Percentiles rank a stretch among this genome's conserved stretches.
These are phyloP conservation scores for Stachybotrys chartarum DNA, from an alignment of 2,329 filamentous ascomycete species.

Conservation along the genomic window DNA sequence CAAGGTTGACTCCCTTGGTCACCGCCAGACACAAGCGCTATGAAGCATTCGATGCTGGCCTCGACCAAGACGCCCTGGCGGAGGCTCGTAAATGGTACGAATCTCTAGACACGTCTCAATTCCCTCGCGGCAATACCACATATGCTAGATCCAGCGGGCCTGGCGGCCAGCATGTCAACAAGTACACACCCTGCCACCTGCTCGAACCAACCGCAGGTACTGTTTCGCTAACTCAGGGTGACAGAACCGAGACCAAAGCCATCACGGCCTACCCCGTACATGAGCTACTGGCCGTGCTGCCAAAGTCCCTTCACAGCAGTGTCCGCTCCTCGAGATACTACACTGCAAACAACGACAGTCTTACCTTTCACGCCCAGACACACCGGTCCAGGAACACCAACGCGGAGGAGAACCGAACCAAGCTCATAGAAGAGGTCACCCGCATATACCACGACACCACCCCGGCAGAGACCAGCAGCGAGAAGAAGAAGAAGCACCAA, in stretches of 20 bases:
- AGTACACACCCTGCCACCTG: slow-evolving; percentile 29
- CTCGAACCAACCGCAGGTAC: slow-evolving; percentile 27
- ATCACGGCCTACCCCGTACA: slow-evolving; percentile 43
- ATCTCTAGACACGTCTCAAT: slow-evolving; percentile 30
- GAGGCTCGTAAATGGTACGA: slow-evolving; percentile 46
- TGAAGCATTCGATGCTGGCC: slow-evolving; percentile 39
- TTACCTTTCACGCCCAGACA: slow-evolving; percentile 49
- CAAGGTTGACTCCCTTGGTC: neutral
- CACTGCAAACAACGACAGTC: slow-evolving; percentile 39
- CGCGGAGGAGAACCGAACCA: slow-evolving; percentile 42
- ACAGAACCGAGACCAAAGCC: slow-evolving; percentile 54
- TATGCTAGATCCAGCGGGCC: slow-evolving; percentile 54
- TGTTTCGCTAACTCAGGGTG: slow-evolving; percentile 18
- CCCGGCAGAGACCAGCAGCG: slow-evolving; percentile 36
- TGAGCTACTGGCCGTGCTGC: slow-evolving; percentile 38
- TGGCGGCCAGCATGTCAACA: slow-evolving; percentile 56
- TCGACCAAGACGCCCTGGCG: slow-evolving; percentile 42
- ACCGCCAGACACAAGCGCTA: slow-evolving; percentile 26
- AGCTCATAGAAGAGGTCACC: slow-evolving; percentile 40
- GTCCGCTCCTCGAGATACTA: slow-evolving; percentile 50
- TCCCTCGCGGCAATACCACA: slow-evolving; percentile 45
- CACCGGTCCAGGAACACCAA: slow-evolving; percentile 46
- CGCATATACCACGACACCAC: slow-evolving; percentile 39
- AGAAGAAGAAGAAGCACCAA: slow-evolving; percentile 42
- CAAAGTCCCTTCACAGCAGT: slow-evolving; percentile 37